Percentiles rank a stretch among this genome's conserved stretches.
phyloP scores from a whole-genome alignment of 495 filamentous ascomycete species.

The Peziza echinospora region DNA sequence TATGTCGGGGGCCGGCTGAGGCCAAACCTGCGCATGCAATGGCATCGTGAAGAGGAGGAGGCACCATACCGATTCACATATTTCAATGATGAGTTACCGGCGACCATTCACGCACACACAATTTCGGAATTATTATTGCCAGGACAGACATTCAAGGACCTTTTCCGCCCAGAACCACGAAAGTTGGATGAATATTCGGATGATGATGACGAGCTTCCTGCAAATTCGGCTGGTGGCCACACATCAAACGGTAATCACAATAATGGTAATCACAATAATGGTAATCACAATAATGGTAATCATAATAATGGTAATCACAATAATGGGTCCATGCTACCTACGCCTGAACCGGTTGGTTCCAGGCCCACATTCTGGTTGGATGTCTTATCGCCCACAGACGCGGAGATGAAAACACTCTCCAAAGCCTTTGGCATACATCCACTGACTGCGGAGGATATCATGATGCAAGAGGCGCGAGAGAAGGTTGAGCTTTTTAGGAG shows the following conservation, averaged over 20 bases:
- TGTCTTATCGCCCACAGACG: slow-evolving; percentile 70
- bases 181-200: slow-evolving; percentile 40
- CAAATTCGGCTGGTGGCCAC: slow-evolving; percentile 9
- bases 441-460: slow-evolving; percentile 83
- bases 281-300: slow-evolving; percentile 7
- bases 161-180: slow-evolving; percentile 60
- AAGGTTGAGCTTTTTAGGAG: slow-evolving; percentile 94
- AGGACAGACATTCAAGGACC: slow-evolving; percentile 56
- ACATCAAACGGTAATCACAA: slow-evolving; percentile 12
- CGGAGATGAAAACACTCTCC: slow-evolving; percentile 70
- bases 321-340: neutral
- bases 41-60: slow-evolving; percentile 78
- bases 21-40: slow-evolving; percentile 47
- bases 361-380: slow-evolving; percentile 51
- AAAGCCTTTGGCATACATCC: slow-evolving; percentile 85
- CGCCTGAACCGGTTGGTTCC: slow-evolving; percentile 4
- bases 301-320: slow-evolving; percentile 16
- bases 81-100: slow-evolving; percentile 89
- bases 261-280: slow-evolving; percentile 4
- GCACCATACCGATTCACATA: slow-evolving; percentile 91
- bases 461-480: slow-evolving; percentile 80
- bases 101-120: slow-evolving; percentile 84
- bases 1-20: slow-evolving; percentile 72
- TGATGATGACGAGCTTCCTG: slow-evolving; percentile 30
- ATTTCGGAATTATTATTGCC: slow-evolving; percentile 80